Percentiles rank a stretch among this genome's conserved stretches.
phyloP scores from a whole-genome alignment of 768 basidiomycete species.

The Leccinum truebloodii region DNA sequence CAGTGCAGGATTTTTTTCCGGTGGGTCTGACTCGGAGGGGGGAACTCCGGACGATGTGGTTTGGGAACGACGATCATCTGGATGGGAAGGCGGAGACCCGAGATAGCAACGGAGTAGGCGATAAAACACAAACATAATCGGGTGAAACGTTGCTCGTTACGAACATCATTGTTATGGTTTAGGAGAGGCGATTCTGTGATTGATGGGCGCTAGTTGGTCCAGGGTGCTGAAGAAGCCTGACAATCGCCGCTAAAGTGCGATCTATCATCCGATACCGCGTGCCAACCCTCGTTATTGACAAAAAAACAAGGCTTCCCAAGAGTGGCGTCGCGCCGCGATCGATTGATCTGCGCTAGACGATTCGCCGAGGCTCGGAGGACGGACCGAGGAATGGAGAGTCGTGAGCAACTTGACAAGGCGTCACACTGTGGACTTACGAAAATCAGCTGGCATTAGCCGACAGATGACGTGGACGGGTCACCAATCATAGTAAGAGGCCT shows the following conservation, averaged over 20 bases:
- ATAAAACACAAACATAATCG: slow-evolving; percentile 16
- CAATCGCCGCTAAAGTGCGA: neutral
- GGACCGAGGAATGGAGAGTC: neutral
- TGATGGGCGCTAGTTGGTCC: neutral
- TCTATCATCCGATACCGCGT: neutral
- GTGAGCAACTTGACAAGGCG: neutral
- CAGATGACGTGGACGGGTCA: too few species aligned
- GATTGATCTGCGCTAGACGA: neutral
- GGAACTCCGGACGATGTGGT: neutral
- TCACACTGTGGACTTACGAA: too few species aligned
- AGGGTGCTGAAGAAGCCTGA: neutral
- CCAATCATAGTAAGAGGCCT: neutral
- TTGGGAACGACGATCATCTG: neutral
- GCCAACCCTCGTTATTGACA: neutral
- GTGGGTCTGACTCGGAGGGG: neutral
- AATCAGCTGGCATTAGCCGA: too few species aligned
- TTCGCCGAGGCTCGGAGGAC: neutral
- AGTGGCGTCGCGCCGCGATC: neutral
- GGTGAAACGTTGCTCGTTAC: neutral
- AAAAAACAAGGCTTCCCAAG: neutral
- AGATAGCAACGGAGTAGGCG: slow-evolving; percentile 11
- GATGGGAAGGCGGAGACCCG: neutral
- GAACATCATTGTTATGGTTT: neutral
- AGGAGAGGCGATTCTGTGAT: neutral
- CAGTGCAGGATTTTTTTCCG: slow-evolving; percentile 7